Evolutionary conservation across 257 asterid genomes (phyloP).

Genomic region (Asclepias syriaca): DNA sequence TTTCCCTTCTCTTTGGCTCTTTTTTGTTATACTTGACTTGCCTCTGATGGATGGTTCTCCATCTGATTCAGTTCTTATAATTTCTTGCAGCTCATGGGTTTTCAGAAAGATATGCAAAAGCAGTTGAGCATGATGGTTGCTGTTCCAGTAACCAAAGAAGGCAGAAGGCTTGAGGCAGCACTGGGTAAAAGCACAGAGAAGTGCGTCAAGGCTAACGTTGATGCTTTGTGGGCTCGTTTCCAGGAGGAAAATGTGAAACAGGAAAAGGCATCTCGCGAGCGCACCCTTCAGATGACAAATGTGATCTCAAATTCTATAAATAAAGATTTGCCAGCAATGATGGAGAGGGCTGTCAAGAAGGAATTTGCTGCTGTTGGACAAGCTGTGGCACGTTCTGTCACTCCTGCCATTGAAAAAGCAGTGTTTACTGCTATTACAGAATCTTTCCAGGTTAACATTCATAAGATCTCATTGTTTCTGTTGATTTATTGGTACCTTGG

Average conservation of each 20-base stretch:
- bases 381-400: slow-evolving; percentile 65
- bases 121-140: slow-evolving; percentile 66
- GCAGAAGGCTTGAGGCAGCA: slow-evolving; percentile 75
- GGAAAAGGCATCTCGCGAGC: slow-evolving; percentile 74
- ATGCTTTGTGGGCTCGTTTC: slow-evolving; percentile 85
- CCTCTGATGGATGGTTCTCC: background rate
- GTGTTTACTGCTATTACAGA: slow-evolving; percentile 61
- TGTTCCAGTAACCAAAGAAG: slow-evolving; percentile 72
- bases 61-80: background rate
- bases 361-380: slow-evolving; percentile 68
- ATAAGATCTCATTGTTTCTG: slow-evolving; percentile 6
- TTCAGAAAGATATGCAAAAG: slow-evolving; percentile 65
- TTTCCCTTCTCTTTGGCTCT: background rate
- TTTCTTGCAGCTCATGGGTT: slow-evolving; percentile 19
- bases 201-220: slow-evolving; percentile 63
- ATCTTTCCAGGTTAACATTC: slow-evolving; percentile 68
- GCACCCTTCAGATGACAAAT: slow-evolving; percentile 55
- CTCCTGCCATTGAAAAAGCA: slow-evolving; percentile 73
- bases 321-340: slow-evolving; percentile 69
- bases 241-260: slow-evolving; percentile 83
- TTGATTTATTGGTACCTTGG: slow-evolving; percentile 11
- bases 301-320: slow-evolving; percentile 55
- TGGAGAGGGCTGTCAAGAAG: slow-evolving; percentile 78
- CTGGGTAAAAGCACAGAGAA: slow-evolving; percentile 79
- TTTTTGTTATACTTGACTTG: background rate